A percentile compares a stretch with the other conserved stretches of the same genome.
These are phyloP conservation scores for Phaeotremella fagi DNA, from an alignment of 768 basidiomycete genomes.

Conservation along the genomic window DNA sequence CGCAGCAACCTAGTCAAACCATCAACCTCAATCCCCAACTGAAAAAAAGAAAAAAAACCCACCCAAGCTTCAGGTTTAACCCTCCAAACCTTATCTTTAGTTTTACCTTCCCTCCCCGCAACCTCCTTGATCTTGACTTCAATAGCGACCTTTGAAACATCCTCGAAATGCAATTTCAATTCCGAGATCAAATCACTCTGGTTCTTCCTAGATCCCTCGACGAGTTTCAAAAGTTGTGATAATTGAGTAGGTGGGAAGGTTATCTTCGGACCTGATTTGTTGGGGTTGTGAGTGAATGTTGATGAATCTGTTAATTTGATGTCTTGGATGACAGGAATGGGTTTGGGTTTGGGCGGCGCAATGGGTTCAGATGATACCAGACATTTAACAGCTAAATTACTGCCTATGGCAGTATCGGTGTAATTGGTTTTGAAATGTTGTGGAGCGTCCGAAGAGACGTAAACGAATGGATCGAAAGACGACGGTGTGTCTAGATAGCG, in stretches of 20 bases:
- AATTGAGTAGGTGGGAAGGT: slow-evolving; percentile 37
- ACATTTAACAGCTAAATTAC: slow-evolving; percentile 15
- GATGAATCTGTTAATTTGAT: neutral
- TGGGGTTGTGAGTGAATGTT: neutral
- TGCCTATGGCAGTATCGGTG: slow-evolving; percentile 22
- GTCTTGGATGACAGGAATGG: neutral
- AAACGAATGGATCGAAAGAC: slow-evolving; percentile 44
- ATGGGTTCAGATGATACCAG: slow-evolving; percentile 18
- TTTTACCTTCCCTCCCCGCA: slow-evolving; percentile 33
- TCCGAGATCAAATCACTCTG: slow-evolving; percentile 30
- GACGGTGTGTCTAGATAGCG: slow-evolving; percentile 32
- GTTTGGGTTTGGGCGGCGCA: neutral
- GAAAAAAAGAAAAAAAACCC: slow-evolving; percentile 17
- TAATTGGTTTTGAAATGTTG: slow-evolving; percentile 27
- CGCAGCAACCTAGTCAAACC: slow-evolving; percentile 1
- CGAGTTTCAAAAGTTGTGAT: slow-evolving; percentile 27
- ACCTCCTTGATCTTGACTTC: slow-evolving; percentile 43
- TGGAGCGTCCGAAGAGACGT: slow-evolving; percentile 15
- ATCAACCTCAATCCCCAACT: neutral
- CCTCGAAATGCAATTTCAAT: slow-evolving; percentile 29
- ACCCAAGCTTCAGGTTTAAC: slow-evolving; percentile 46
- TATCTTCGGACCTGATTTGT: slow-evolving; percentile 23
- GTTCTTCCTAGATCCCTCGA: slow-evolving; percentile 39
- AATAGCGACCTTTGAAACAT: slow-evolving; percentile 39
- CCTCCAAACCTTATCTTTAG: slow-evolving; percentile 37